These are phyloP conservation scores for Fusarium stilboides DNA, from an alignment of 2,329 filamentous ascomycete genomes.

Conservation along the genomic window DNA sequence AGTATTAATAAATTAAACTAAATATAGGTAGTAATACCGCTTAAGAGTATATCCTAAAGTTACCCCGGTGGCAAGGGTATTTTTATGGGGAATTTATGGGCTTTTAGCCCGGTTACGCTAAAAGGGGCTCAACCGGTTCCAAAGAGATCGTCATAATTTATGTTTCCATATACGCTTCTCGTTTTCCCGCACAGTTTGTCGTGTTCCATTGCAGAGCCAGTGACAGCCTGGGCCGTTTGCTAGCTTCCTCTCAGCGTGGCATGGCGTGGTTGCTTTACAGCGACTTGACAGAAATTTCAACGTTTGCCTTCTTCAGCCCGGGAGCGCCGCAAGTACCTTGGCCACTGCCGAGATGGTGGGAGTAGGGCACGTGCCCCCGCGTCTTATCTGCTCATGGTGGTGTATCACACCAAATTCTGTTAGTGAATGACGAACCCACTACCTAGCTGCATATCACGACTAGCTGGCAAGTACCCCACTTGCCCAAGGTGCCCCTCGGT, in stretches of 20 bases:
- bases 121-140: too few relatives aligned
- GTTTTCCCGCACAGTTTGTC: conserved; percentile 30
- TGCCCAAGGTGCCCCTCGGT: conserved; percentile 5
- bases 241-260: conserved; percentile 38
- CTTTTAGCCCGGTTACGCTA: too few relatives aligned
- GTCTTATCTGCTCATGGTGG: conserved; percentile 22
- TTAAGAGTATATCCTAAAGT: too few relatives aligned
- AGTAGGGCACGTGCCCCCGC: conserved; percentile 36
- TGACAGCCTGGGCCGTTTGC: conserved; percentile 30
- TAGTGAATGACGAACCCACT: conserved; percentile 25
- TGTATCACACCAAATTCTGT: conserved; percentile 5
- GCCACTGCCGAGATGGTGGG: conserved; percentile 41
- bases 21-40: too few relatives aligned
- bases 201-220: conserved; percentile 17
- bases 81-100: too few relatives aligned
- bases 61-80: too few relatives aligned
- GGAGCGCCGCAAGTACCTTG: conserved; percentile 43
- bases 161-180: conserved; percentile 1
- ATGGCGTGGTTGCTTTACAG: conserved; percentile 10
- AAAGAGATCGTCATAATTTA: conserved; percentile 17
- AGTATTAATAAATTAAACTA: too few relatives aligned
- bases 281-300: conserved; percentile 44
- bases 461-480: conserved; percentile 35
- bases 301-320: conserved; percentile 29
- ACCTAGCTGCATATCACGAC: conserved; percentile 30